These are phyloP conservation scores for Podila verticillata DNA, from an alignment of 192 early-diverging fungal genomes.

Conservation along the genomic window DNA sequence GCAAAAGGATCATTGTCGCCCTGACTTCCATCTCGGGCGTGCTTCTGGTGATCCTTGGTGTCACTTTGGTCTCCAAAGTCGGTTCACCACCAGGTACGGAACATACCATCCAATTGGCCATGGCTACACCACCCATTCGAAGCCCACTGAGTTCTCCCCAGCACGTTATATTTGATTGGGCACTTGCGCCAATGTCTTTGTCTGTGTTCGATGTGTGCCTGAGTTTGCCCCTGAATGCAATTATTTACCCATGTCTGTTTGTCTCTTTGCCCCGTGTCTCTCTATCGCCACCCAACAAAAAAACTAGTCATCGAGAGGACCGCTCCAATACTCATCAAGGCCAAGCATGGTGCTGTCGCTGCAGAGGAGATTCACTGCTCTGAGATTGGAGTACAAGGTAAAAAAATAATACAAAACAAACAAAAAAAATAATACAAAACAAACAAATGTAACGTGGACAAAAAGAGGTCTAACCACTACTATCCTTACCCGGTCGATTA, in stretches of 20 bases:
- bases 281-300: background rate
- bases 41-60: conserved; percentile 28
- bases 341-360: conserved; percentile 72
- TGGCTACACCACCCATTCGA: too few species aligned
- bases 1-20: conserved; percentile 41
- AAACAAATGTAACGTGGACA: too few species aligned
- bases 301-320: conserved; percentile 28
- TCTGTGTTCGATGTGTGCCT: too few species aligned
- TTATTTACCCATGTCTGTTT: too few species aligned
- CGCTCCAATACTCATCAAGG: conserved; percentile 49
- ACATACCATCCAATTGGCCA: background rate
- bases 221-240: too few species aligned
- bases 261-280: background rate
- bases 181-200: too few species aligned
- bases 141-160: too few species aligned
- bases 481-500: too few species aligned
- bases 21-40: conserved; percentile 48
- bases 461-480: too few species aligned
- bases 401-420: background rate
- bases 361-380: conserved; percentile 77
- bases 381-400: conserved; percentile 70
- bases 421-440: background rate
- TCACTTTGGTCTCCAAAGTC: conserved; percentile 35
- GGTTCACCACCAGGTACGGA: conserved; percentile 22
- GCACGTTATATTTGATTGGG: too few species aligned